Evolutionary conservation across 208 protist species (phyloP), one percentile per base, ranked within the genome.

Genomic region (Trypanosoma brucei): DNA sequence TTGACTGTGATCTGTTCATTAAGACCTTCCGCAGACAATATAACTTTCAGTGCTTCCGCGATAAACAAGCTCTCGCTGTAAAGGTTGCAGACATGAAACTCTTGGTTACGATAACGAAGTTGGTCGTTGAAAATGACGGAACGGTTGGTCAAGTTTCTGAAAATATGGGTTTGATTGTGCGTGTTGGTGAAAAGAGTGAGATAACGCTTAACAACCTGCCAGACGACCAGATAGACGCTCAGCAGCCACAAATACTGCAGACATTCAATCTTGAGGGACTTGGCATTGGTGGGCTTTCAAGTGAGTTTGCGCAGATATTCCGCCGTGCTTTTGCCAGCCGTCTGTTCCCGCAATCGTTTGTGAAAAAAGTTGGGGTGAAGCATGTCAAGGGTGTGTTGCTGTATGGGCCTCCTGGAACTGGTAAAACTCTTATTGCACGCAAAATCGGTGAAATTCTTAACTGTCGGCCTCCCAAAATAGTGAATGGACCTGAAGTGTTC

Each of bases 381-480:
- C 98, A 99, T 81, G 98, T 99, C 1, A 99, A 98, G 79, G 96
- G 95, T 62, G 98, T 99, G 14, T 72, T 99, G 37, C 85, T 99
- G 3, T 97, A 97, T 72, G 98, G 98, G 33, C 98, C 98, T 11
- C 98, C 98, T 36, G 99, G 99, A 49, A 99, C 97, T 14, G 99
- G 99, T 55, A 99, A 99, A 73, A 99, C 99, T 1, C 84, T 99
- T 7, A 99, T 99, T 79, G 99, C 99, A 0, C 85, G 98, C 22
- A 97, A 99, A 76, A 99, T 99, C 66, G 98, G 98, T n/a, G 97
- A 99, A 70, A 99, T 99, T 79, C 86, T 99, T 11, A 98, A 99
- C 72, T 97, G 94, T 68, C 81, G 86, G 44, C 88, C 97, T 71
- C 97, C 95, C 42, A 99, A 99, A 79, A 96, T 98, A 63, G 95